Evolutionary conservation across 331 rosid species (phyloP).

Genomic region (Erythrophleum ivorense): DNA sequence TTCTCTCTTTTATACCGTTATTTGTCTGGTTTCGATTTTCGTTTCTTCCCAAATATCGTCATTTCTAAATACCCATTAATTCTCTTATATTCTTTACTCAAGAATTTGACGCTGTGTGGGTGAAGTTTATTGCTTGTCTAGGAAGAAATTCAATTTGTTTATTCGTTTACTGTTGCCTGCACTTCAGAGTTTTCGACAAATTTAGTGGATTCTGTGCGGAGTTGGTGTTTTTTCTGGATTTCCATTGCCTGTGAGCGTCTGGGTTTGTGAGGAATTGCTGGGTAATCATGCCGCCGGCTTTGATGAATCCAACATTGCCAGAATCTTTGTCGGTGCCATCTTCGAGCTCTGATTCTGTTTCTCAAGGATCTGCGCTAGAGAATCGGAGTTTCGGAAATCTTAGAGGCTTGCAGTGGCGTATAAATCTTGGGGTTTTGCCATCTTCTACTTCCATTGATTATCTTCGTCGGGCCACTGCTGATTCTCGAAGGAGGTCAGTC

Average conservation of each 20-base stretch:
- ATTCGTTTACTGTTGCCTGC: neutral
- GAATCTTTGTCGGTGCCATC: constrained; percentile 39
- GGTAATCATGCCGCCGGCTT: constrained; percentile 50
- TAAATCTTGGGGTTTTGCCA: constrained; percentile 91
- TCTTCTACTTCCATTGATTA: constrained; percentile 67
- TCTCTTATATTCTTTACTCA: neutral
- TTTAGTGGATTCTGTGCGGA: constrained; percentile 20
- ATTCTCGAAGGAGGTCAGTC: constrained; percentile 81
- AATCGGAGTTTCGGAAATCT: constrained; percentile 60
- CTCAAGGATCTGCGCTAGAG: constrained; percentile 45
- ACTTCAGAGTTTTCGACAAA: neutral
- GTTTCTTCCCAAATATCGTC: constrained; percentile 8
- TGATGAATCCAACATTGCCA: constrained; percentile 42
- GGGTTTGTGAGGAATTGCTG: constrained; percentile 32
- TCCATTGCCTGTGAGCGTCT: constrained; percentile 26
- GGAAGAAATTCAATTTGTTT: neutral
- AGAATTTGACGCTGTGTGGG: neutral
- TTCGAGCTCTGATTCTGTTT: constrained; percentile 44
- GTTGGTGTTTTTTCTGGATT: constrained; percentile 15
- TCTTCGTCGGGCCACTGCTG: constrained; percentile 94
- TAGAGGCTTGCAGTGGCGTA: constrained; percentile 93
- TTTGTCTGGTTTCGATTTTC: neutral
- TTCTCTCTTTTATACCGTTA: neutral
- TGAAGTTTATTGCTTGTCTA: constrained; percentile 18
- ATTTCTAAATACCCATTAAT: neutral